Evolutionary conservation across 345 rosid species (phyloP), one percentile per base, ranked within the genome.

Genomic region (Ceriops tagal): DNA sequence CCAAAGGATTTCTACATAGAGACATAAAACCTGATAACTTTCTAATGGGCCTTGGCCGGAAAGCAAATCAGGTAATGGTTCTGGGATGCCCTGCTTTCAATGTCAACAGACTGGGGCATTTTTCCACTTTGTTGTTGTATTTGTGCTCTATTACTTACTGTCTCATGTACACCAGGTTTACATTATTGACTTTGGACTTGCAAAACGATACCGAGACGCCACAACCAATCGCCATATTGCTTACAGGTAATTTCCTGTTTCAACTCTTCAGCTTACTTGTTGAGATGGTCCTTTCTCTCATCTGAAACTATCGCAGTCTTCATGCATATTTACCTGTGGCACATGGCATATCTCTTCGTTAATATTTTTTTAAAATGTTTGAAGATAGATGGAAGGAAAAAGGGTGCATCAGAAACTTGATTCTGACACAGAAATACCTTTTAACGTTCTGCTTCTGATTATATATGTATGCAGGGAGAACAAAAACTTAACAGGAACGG

Each of bases 401-500:
- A 26, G 8, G 22, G 28, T 55, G 49, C 49, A 13, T 55, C 13
- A 21, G 30, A 56, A 55, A n/a, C 13, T 9, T 55, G 15, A 55
- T 55, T 55, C 27, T 22, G 16, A 22, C 18, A 39, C 4, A 39
- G 0, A 8, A 24, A 11, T 2, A 4, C 19, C 18, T 56, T 24
- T 27, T 56, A 56, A 56, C 16, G 26, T 10, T 22, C 31, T 24
- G 26, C 59, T 56, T 56, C 7, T 11, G 19, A 43, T 43, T 43
- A 15, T 13, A 43, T 43, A 13, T 5, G 0, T 43, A 3, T 43
- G 49, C 86, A 95, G 99, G 88, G 99, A 95, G 72, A 92, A 95
- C 73, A 95, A 95, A 71, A 95, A 88, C 73, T 82, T 95, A 74
- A 95, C 97, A 0, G 99, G 99, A 65, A 95, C 99, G 62, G 99